phyloP scores from a whole-genome alignment of 2,329 filamentous ascomycete species.

The Raffaelea deltoideospora region DNA sequence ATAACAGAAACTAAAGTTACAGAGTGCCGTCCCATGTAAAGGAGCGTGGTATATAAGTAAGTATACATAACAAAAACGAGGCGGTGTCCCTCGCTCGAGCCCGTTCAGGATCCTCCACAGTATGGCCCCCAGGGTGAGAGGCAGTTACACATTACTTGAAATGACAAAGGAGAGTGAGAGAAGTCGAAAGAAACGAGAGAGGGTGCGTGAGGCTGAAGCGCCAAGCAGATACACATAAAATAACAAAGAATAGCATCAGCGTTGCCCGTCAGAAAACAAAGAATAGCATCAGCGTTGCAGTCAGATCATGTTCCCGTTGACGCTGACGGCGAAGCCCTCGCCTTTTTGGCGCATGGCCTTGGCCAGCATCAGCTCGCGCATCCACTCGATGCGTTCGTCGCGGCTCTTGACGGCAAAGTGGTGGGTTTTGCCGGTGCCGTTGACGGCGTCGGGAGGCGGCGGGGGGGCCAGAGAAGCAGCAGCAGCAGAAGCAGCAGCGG shows the following conservation, averaged over 20 bases:
- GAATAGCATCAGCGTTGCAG: too few species aligned
- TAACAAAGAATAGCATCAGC: too few species aligned
- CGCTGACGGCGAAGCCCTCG: slow-evolving; percentile 66
- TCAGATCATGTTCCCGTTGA: slow-evolving; percentile 64
- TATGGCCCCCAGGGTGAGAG: too few species aligned
- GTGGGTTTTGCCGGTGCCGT: slow-evolving; percentile 66
- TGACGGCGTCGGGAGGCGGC: slow-evolving; percentile 28
- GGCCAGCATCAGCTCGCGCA: slow-evolving; percentile 82
- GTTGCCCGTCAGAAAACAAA: too few species aligned
- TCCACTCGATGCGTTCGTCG: slow-evolving; percentile 94
- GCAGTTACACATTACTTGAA: too few species aligned
- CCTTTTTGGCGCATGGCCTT: slow-evolving; percentile 76
- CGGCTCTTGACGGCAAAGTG: slow-evolving; percentile 82
- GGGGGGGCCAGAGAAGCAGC: slow-evolving; percentile 17
- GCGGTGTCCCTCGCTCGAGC: not conserved
- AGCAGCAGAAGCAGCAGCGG: too few species aligned
- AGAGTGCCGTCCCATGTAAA: slow-evolving; percentile 8
- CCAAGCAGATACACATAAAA: too few species aligned
- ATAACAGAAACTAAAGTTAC: too few species aligned
- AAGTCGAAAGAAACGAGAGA: too few species aligned
- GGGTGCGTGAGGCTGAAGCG: too few species aligned
- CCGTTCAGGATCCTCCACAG: not conserved
- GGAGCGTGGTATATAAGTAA: slow-evolving; percentile 9
- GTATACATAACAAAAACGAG: slow-evolving; percentile 1
- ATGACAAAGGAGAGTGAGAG: too few species aligned